A percentile compares a stretch with the other conserved stretches of the same genome.
phyloP scores from a whole-genome alignment of 2,329 filamentous ascomycete genomes.

The Hypoxylon sp. region DNA sequence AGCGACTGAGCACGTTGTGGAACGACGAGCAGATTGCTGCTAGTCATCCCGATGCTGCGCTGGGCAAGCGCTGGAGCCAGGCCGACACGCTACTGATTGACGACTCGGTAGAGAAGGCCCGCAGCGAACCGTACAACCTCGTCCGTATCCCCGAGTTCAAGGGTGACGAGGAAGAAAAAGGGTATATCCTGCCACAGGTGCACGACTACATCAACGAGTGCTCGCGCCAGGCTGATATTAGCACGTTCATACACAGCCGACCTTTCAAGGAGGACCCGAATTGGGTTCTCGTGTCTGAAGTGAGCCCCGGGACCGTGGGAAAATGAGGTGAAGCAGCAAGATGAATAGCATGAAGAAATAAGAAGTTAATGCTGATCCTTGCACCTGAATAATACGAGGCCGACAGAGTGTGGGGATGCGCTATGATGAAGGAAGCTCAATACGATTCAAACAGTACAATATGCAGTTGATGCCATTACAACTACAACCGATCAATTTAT shows the following conservation, averaged over 20 bases:
- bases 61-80: conserved; percentile 76
- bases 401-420: not conserved
- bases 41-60: conserved; percentile 61
- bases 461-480: not conserved
- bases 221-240: conserved; percentile 71
- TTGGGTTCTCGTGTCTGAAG: not conserved
- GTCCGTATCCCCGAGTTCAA: conserved; percentile 84
- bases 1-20: conserved; percentile 85
- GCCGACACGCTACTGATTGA: conserved; percentile 92
- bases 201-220: conserved; percentile 74
- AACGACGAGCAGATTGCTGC: conserved; percentile 59
- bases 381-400: not conserved
- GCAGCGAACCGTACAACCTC: conserved; percentile 86
- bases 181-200: conserved; percentile 68
- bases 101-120: conserved; percentile 84
- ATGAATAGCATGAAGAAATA: not conserved
- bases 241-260: conserved; percentile 67
- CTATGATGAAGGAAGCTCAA: not conserved
- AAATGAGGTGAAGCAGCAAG: not conserved
- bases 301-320: not conserved
- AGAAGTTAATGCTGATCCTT: not conserved
- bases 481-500: not conserved
- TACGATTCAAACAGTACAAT: not conserved
- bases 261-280: conserved; percentile 22
- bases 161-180: conserved; percentile 60